Evolutionary conservation across 345 rosid genomes (phyloP), one percentile per base, ranked within the genome.

Genomic region (Nasturtium officinale): DNA sequence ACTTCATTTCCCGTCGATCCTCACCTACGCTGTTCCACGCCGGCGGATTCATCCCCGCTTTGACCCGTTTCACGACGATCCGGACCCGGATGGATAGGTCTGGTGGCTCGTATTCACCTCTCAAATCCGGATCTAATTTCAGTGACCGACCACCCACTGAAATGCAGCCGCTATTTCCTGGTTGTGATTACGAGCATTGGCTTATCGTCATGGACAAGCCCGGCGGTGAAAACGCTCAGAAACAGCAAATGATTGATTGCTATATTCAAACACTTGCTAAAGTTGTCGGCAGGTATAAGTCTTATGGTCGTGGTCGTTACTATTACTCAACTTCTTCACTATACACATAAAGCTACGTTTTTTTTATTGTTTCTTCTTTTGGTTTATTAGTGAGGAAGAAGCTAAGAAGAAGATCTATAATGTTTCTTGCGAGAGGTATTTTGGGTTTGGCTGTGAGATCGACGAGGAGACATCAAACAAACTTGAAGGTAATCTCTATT

Each of bases 181-280:
- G 97, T 0, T 90, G 96, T 61, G 99, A 95, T 37, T 95, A 91
- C 69, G 80, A 88, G 80, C 99, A 95, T 80, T 95, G 99, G 97
- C 96, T 95, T 35, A 95, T 91, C 65, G 89, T 95, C 10, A 95
- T 91, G 89, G 97, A 95, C n/a, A 90, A 91, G 79, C 96, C 96
- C 20, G 96, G 96, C 2, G 93, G 97, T 0, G 97, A 91, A 69
- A 89, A 83, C 1, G 96, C 97, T 1, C 80, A 80, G 5, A 91
- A 86, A 73, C 90, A 95, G 84, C 89, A 91, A 77, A 95, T 95
- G 97, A 88, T 91, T 11, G 99, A 95, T 71, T 86, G 90, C 35
- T 95, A 95, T 46, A 37, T 95, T 63, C 70, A 91, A 76, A 95
- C 97, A 28, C 78, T 90, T 0, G 91, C 99, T 26, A 83, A 88